A percentile compares a stretch with the other conserved stretches of the same genome.
phyloP scores from a whole-genome alignment of 2,329 filamentous ascomycete species.

The Xylariaceae sp. region DNA sequence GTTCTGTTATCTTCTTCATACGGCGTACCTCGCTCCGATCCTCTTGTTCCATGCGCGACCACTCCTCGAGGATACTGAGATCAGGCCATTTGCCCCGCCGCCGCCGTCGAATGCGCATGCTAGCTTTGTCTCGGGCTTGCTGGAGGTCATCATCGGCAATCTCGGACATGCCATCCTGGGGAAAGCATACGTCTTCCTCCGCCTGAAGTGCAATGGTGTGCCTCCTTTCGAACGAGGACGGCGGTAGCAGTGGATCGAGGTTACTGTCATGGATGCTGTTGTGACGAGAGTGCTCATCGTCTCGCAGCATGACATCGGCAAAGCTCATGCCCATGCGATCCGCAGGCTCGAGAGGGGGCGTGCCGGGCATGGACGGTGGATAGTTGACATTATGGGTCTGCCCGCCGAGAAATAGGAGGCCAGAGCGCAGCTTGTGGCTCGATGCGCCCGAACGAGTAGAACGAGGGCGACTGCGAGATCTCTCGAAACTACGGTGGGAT shows the following conservation, averaged over 20 bases:
- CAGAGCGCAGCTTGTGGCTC: conserved; percentile 38
- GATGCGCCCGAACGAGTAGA: conserved; percentile 53
- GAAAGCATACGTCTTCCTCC: conserved; percentile 91
- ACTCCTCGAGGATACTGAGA: conserved; percentile 78
- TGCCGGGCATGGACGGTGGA: conserved; percentile 65
- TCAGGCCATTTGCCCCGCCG: conserved; percentile 82
- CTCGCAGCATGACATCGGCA: conserved; percentile 69
- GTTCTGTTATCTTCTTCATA: conserved; percentile 90
- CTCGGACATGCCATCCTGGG: conserved; percentile 74
- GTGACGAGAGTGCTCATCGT: conserved; percentile 42
- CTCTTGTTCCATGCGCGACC: conserved; percentile 88
- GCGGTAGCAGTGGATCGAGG: conserved; percentile 31
- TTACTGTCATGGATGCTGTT: conserved; percentile 21
- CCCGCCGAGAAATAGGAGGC: conserved; percentile 28
- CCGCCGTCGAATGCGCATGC: conserved; percentile 46
- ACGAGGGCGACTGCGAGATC: conserved; percentile 40
- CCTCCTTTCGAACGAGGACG: conserved; percentile 43
- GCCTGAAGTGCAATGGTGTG: conserved; percentile 62
- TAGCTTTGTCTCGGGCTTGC: conserved; percentile 43
- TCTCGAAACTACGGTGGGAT: conserved; percentile 30
- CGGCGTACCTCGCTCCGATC: conserved; percentile 77
- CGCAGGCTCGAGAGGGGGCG: conserved; percentile 50
- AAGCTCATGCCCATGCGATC: conserved; percentile 56
- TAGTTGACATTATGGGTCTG: conserved; percentile 65
- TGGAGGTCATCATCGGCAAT: conserved; percentile 72